A percentile compares a stretch with the other conserved stretches of the same genome.
Conservation (phyloP, 176 grass and related monocot genomes). For the Carex scoparia region DNA sequence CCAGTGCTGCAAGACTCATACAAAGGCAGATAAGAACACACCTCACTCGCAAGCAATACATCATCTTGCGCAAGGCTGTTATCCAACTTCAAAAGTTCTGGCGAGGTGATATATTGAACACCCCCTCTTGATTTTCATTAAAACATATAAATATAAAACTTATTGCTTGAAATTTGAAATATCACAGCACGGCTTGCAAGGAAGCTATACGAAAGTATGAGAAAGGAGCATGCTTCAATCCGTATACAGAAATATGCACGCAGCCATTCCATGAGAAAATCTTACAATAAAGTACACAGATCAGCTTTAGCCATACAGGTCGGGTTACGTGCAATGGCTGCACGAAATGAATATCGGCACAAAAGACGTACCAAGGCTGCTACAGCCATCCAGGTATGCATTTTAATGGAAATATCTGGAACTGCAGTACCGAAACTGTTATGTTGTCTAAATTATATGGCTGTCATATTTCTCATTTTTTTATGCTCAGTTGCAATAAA, state of each 20-base stretch:
- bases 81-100: slow-evolving; percentile 75
- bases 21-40: slow-evolving; percentile 81
- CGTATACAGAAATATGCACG: slow-evolving; percentile 80
- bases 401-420: not conserved
- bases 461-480: not conserved
- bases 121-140: not conserved
- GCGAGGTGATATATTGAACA: slow-evolving; percentile 39
- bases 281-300: slow-evolving; percentile 41
- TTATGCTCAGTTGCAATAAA: not conserved
- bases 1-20: slow-evolving; percentile 49
- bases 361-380: slow-evolving; percentile 65
- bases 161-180: not conserved
- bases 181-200: slow-evolving; percentile 66
- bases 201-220: slow-evolving; percentile 65
- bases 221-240: slow-evolving; percentile 77
- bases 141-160: not conserved
- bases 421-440: not conserved
- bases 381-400: slow-evolving; percentile 60
- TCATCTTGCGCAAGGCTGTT: slow-evolving; percentile 47
- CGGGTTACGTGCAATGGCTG: slow-evolving; percentile 68
- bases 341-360: slow-evolving; percentile 64
- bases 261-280: slow-evolving; percentile 57
- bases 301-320: slow-evolving; percentile 64
- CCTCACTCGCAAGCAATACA: slow-evolving; percentile 68
- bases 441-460: not conserved